Percentiles rank a stretch among this genome's conserved stretches.
Conservation (phyloP, 2,329 filamentous ascomycete species). For the Metarhizium guizhouense region DNA sequence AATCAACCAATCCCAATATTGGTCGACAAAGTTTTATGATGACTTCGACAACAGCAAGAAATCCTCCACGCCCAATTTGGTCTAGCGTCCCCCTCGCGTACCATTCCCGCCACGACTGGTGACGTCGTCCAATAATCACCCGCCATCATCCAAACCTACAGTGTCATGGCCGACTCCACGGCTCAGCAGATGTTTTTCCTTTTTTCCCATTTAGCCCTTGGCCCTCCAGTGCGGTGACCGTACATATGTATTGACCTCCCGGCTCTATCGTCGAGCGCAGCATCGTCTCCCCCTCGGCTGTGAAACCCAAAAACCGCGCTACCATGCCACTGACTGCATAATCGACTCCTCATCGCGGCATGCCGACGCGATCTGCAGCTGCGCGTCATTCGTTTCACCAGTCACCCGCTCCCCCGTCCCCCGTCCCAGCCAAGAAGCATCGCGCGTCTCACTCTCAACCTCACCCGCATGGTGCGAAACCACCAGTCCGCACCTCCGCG, state of each 20-base stretch:
- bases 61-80: neutral
- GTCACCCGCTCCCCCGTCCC: too few relatives aligned
- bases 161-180: too few relatives aligned
- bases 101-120: neutral
- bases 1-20: too few relatives aligned
- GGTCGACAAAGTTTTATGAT: too few relatives aligned
- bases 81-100: neutral
- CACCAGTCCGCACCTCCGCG: neutral
- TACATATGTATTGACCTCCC: too few relatives aligned
- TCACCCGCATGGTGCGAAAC: neutral
- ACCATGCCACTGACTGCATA: neutral
- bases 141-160: neutral
- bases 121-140: neutral
- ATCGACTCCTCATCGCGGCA: neutral
- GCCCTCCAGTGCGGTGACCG: too few relatives aligned
- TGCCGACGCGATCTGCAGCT: neutral
- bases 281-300: neutral
- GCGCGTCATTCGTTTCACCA: neutral
- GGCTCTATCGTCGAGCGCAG: neutral
- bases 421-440: neutral
- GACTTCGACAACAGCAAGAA: neutral
- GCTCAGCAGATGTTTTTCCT: too few relatives aligned
- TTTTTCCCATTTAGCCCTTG: too few relatives aligned
- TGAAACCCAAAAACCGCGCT: neutral
- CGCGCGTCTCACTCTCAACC: neutral